These are phyloP conservation scores for Caulochytrium protostelioides DNA, from an alignment of 371 early-diverging fungal species.

Conservation along the genomic window DNA sequence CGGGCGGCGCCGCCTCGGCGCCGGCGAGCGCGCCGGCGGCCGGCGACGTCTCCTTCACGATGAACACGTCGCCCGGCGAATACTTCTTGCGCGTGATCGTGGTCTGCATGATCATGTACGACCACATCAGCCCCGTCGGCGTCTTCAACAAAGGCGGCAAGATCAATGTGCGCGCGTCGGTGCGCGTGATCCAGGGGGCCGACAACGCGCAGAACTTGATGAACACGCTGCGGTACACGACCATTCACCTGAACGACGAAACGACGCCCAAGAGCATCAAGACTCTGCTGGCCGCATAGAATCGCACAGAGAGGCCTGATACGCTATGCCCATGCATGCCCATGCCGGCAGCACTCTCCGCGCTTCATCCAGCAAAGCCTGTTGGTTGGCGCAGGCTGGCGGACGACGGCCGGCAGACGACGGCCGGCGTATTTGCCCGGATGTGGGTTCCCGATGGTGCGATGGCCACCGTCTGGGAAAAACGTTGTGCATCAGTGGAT, in stretches of 20 bases:
- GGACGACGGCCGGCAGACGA: no score
- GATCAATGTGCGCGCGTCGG: constrained; percentile 45
- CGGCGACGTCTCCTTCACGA: not conserved
- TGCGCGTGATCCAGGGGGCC: constrained; percentile 50
- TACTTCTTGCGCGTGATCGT: constrained; percentile 68
- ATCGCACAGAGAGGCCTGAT: not conserved
- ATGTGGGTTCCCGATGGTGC: no score
- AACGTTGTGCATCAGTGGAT: no score
- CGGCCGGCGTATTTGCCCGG: no score
- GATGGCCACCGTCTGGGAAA: no score
- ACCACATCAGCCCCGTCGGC: constrained; percentile 62
- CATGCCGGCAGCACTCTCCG: no score
- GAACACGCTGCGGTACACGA: constrained; percentile 51
- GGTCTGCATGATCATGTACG: constrained; percentile 65
- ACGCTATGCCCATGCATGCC: no score
- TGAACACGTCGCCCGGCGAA: not conserved
- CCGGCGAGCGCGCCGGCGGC: no score
- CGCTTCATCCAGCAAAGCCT: no score
- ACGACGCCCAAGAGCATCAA: constrained; percentile 52
- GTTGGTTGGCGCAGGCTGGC: no score
- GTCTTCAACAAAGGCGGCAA: constrained; percentile 49
- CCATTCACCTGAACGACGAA: constrained; percentile 58
- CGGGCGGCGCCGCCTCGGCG: no score
- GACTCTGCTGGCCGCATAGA: constrained; percentile 16
- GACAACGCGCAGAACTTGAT: constrained; percentile 30